Base-by-base conservation (phyloP, 208 protist species). In the Wallacemonas sp. region DNA sequence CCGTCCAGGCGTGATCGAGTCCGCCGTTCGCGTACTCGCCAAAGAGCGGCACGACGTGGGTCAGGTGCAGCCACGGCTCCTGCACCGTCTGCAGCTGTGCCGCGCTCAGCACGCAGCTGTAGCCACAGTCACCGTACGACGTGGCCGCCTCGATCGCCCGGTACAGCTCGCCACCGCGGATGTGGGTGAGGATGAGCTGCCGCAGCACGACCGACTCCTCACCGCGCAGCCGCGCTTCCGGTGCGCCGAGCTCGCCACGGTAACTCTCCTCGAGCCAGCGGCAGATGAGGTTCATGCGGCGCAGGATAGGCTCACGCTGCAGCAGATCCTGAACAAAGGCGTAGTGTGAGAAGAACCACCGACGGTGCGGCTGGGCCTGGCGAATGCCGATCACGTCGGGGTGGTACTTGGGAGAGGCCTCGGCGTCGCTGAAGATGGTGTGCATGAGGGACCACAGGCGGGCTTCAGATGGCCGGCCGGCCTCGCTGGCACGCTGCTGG, bases 21-120 rank as follows among this genome's bases (percentile, higher is more conserved):
- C 88, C 78, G 17, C 86, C 79, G 55, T 87, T 76, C n/a, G 73
- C 83, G 75, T 95, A 95, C 75, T 95, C 89, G 23, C 86, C 86
- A 57, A 95, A 95, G 12, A 95, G 76, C 9, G 89, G 86, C 39
- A 90, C 84, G 12, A 84, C 29, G 1, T 65, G 67, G 6, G 89
- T 91, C 17, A 72, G 55, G 43, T 72, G 52, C 54, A 81, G 74
- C 86, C 89, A 95, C 60, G 81, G 68, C 72, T 95, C 89, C 39
- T 34, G 52, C 62, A 88, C 86, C 8, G 81, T 88, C 70, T 88
- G 85, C 77, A 95, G 79, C 65, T 92, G 84, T 11, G 86, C 78
- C 16, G 83, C 89, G 60, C 75, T 85, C 11, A 94, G 78, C n/a
- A 87, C 30, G 52, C 88, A 94, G 76, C 83, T 89, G 81, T 90